A percentile compares a stretch with the other conserved stretches of the same genome.
Evolutionary conservation across 2,329 filamentous ascomycete genomes (phyloP).

Genomic region (Chaetomium sp.): DNA sequence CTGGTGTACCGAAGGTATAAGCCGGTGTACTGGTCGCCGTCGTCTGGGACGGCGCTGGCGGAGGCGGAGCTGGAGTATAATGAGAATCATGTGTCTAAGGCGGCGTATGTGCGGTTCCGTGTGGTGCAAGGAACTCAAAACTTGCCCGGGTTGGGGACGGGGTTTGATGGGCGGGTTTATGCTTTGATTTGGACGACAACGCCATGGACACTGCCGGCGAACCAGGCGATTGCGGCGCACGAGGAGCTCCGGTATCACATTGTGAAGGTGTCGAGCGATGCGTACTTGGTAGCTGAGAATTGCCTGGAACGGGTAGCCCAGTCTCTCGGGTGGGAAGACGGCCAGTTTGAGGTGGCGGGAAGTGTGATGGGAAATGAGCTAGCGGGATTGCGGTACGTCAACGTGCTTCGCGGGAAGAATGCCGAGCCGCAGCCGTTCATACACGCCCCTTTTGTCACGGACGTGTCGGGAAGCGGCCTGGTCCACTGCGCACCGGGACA

Average conservation of each 20-base stretch:
- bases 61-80: conserved; percentile 82
- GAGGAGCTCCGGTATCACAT: conserved; percentile 67
- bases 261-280: conserved; percentile 49
- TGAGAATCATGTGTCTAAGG: conserved; percentile 62
- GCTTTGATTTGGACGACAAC: conserved; percentile 99
- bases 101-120: conserved; percentile 77
- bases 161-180: conserved; percentile 48
- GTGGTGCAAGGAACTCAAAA: conserved; percentile 38
- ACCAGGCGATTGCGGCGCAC: conserved; percentile 80
- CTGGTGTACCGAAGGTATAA: conserved; percentile 73
- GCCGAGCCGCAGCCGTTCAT: conserved; percentile 63
- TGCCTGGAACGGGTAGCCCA: conserved; percentile 55
- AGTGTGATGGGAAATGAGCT: conserved; percentile 61
- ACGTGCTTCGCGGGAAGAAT: conserved; percentile 57
- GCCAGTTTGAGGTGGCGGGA: conserved; percentile 39
- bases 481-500: conserved; percentile 93
- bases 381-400: conserved; percentile 59
- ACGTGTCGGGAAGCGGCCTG: conserved; percentile 86
- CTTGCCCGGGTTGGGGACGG: conserved; percentile 26
- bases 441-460: conserved; percentile 81
- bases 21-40: conserved; percentile 82
- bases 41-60: conserved; percentile 69
- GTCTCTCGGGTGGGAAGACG: conserved; percentile 42
- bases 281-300: conserved; percentile 65
- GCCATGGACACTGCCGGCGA: conserved; percentile 93